phyloP scores from a whole-genome alignment of 768 basidiomycete species.

The Lentinula boryana region DNA sequence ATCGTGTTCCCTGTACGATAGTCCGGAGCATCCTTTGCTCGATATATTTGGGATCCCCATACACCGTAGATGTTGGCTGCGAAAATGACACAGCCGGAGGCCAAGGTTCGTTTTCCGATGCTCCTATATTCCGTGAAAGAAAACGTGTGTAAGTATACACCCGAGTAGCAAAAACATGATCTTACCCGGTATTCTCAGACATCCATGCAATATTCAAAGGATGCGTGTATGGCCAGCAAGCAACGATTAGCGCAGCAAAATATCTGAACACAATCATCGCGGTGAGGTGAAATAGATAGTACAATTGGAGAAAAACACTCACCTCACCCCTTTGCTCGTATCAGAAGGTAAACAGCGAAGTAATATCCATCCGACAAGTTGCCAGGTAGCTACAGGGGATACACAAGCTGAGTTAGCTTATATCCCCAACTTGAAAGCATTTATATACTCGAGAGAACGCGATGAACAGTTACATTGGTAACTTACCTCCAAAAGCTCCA shows the following conservation, averaged over 20 bases:
- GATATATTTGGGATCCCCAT: constrained; percentile 31
- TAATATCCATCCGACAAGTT: constrained; percentile 29
- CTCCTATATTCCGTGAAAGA: constrained; percentile 14
- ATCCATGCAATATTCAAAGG: constrained; percentile 35
- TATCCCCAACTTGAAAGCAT: too few species aligned
- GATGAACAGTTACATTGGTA: neutral
- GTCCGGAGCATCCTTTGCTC: constrained; percentile 25
- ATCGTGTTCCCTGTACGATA: constrained; percentile 13
- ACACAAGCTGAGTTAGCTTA: neutral
- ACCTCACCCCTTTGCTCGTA: constrained; percentile 24
- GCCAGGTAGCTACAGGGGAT: constrained; percentile 26
- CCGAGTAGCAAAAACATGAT: neutral
- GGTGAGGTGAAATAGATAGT: neutral
- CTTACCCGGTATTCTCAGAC: constrained; percentile 30
- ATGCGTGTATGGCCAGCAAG: constrained; percentile 33
- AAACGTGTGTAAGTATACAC: neutral
- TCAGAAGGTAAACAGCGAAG: constrained; percentile 23
- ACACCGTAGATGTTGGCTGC: constrained; percentile 19
- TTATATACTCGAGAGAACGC: neutral
- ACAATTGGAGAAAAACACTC: neutral
- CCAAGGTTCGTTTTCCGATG: constrained; percentile 27
- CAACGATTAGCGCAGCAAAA: constrained; percentile 27
- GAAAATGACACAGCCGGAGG: constrained; percentile 29
- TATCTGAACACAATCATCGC: constrained; percentile 11
- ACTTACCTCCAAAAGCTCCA: constrained; percentile 27